A percentile compares a stretch with the other conserved stretches of the same genome.
Evolutionary conservation across 2,329 filamentous ascomycete genomes (phyloP).

Genomic region (Rhynchosporium agropyri): DNA sequence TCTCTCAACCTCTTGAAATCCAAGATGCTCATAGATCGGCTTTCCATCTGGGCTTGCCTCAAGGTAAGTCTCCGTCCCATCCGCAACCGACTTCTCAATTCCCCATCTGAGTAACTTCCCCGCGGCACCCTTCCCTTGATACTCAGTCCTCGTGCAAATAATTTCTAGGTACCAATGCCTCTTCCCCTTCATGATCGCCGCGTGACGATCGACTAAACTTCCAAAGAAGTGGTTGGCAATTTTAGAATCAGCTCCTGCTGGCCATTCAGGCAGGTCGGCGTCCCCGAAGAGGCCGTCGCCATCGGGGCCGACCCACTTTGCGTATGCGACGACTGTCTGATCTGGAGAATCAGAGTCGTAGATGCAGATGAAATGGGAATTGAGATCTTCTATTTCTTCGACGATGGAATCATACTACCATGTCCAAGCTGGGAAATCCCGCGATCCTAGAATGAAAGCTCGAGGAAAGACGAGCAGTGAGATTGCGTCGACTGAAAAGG

Average conservation of each 20-base stretch:
- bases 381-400: constrained; percentile 47
- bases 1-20: constrained; percentile 48
- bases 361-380: constrained; percentile 47
- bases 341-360: constrained; percentile 40
- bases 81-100: constrained; percentile 48
- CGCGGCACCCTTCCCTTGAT: constrained; percentile 52
- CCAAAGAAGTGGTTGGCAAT: constrained; percentile 48
- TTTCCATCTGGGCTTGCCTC: constrained; percentile 54
- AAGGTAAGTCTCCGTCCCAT: constrained; percentile 50
- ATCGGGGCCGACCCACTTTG: constrained; percentile 50
- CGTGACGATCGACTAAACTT: constrained; percentile 43
- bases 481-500: constrained; percentile 48
- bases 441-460: neutral
- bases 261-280: constrained; percentile 44
- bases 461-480: constrained; percentile 46
- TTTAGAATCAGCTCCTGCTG: constrained; percentile 44
- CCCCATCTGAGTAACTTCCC: constrained; percentile 53
- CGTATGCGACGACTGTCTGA: constrained; percentile 47
- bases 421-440: constrained; percentile 7
- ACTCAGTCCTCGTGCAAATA: constrained; percentile 47
- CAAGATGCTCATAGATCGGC: constrained; percentile 52
- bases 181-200: constrained; percentile 45
- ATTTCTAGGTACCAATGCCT: constrained; percentile 55
- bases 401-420: constrained; percentile 45
- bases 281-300: constrained; percentile 21